Base-by-base conservation (phyloP, 352 stramenopile genomes). In the Phytophthora fragariae region DNA sequence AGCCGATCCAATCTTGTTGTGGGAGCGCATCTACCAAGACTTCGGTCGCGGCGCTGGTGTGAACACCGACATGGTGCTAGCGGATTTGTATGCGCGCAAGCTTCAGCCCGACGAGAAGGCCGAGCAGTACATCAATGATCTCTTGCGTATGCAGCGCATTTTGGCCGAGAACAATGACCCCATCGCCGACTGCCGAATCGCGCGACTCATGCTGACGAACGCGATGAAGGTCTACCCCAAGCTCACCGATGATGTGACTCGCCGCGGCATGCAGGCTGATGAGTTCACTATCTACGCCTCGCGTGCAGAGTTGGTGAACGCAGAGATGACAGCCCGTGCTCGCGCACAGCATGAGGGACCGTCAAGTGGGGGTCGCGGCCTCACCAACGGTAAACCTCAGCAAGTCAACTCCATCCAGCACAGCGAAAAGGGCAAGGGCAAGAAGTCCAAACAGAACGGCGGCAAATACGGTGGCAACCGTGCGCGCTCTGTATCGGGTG, bases 131-230 rank as follows among this genome's bases (percentile, higher is more conserved):
- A 58, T 59, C 14, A 66, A 58, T 0, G 47, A 59, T 12, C 31
- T 59, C 0, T 15, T 66, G 31, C 33, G n/a, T 17, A 65, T 65
- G 59, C 47, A 65, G 59, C 59, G 59, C 33, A 52, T 52, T n/a
- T 8, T 64, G 11, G 57, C 57, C 19, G 57, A 56, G 14, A 64
- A 56, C 27, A 56, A 56, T 2, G 57, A 64, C 17, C 39, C 21
- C 12, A 44, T 64, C 3, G 11, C 44, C 5, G 57, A 64, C 57
- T 64, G 10, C 41, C 24, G 44, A 10, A 11, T 64, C 8, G 58
- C 31, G 9, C 5, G 46, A 49, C 17, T 65, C 11, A 56, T 56
- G 57, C 17, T 64, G 24, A 57, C 58, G 3, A 65, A 64, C 15
- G 24, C 57, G 3, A 55, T 58, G 46, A 49, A 33, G 2, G 49